Evolutionary conservation across 345 rosid species (phyloP), one percentile per base, ranked within the genome.

Genomic region (Ricinus communis): DNA sequence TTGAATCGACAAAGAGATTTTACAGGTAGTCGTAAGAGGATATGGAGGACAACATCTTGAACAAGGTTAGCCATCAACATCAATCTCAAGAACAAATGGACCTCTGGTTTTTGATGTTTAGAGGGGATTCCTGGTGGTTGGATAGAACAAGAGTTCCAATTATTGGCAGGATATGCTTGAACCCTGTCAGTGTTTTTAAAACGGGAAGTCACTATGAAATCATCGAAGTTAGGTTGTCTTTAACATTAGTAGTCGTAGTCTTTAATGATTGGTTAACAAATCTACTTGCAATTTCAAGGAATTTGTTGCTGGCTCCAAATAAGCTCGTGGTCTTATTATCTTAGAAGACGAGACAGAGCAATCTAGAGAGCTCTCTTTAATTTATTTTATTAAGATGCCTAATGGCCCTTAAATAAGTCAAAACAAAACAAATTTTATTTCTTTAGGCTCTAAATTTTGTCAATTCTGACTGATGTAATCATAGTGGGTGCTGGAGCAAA

Each of bases 1-100:
- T 61, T 61, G 49, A 61, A 61, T 21, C 65, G 28, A 46, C 47
- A 40, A 0, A 61, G 49, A 61, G 65, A 61, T 5, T 61, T 61
- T 9, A 21, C 65, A 40, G 65, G 47, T 9, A 61, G 65, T 19
- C 64, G 25, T 10, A 60, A 36, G 14, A 60, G 64, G 16, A 60
- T 19, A 12, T 61, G 27, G 65, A 61, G 1, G 28, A 61, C n/a
- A 16, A 21, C 25, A 38, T 61, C 65, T 8, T 38, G 16, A 10
- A 61, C 25, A 36, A 38, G 16, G 13, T 38, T 14, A 38, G 49
- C 16, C 47, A 61, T 61, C 27, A 27, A 13, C 30, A 55, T 53
- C 19, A 49, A 49, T 16, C 11, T 54, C 7, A 28, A 56, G 38
- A 33, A 33, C 61, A 27, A 56, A 56, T 13, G n/a, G 25, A 52